Conservation (phyloP, 164 flowering plant genomes). For the Liriodendron chinense region DNA sequence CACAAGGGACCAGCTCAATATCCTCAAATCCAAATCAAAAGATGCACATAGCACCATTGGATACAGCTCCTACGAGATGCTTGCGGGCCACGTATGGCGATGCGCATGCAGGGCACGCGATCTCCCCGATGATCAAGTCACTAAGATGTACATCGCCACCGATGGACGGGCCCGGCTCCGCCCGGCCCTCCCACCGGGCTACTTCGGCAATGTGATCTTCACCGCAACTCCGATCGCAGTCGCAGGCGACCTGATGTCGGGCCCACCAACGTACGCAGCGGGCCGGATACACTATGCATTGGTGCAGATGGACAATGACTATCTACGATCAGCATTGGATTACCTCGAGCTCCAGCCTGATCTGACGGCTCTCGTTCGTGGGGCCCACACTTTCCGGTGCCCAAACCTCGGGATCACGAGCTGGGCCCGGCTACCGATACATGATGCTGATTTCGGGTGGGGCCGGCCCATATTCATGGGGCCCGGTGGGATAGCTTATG, state of each 20-base stretch:
- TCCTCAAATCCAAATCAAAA: slow-evolving; percentile 46
- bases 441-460: slow-evolving; percentile 84
- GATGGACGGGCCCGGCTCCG: slow-evolving; percentile 54
- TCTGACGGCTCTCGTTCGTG: slow-evolving; percentile 49
- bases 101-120: slow-evolving; percentile 54
- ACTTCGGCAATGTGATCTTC: slow-evolving; percentile 71
- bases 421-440: slow-evolving; percentile 63
- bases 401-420: slow-evolving; percentile 71
- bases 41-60: slow-evolving; percentile 36
- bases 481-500: slow-evolving; percentile 61
- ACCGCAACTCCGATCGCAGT: slow-evolving; percentile 51
- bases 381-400: slow-evolving; percentile 59
- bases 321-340: slow-evolving; percentile 68
- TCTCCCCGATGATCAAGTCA: slow-evolving; percentile 45
- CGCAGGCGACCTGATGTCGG: slow-evolving; percentile 46
- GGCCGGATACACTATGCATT: slow-evolving; percentile 48
- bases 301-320: slow-evolving; percentile 52
- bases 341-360: slow-evolving; percentile 69
- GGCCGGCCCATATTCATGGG: slow-evolving; percentile 77
- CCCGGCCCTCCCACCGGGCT: slow-evolving; percentile 57
- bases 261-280: slow-evolving; percentile 53
- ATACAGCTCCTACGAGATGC: slow-evolving; percentile 67
- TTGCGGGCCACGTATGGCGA: slow-evolving; percentile 72
- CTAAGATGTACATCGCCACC: slow-evolving; percentile 60
- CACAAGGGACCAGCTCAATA: slow-evolving; percentile 41